A percentile compares a stretch with the other conserved stretches of the same genome.
These are phyloP conservation scores for Rhodotorula sp. DNA, from an alignment of 1,284 basidiomycete species.

Conservation along the genomic window DNA sequence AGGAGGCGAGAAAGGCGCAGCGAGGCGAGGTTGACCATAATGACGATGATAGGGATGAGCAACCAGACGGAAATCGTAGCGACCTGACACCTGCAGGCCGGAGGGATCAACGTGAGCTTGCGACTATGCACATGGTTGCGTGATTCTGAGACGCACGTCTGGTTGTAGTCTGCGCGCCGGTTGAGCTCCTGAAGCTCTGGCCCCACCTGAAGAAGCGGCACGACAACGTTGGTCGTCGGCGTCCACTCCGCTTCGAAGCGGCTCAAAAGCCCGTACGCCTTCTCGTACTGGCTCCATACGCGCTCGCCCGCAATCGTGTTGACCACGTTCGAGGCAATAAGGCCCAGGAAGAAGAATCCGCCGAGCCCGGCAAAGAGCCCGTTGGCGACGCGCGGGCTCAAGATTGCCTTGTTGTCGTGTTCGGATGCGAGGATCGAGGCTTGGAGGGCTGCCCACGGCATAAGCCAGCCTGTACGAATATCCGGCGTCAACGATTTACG, in stretches of 20 bases:
- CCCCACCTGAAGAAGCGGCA: background rate
- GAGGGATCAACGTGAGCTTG: background rate
- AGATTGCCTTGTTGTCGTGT: background rate
- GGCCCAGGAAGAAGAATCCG: constrained; percentile 9
- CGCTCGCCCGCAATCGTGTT: background rate
- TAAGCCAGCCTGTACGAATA: background rate
- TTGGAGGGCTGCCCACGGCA: constrained; percentile 10
- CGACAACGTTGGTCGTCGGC: background rate
- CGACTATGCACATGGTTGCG: background rate
- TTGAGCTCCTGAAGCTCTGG: background rate
- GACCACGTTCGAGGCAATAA: background rate
- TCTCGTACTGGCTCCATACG: background rate
- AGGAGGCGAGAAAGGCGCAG: constrained; percentile 7
- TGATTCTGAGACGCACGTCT: background rate
- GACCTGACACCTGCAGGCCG: constrained; percentile 1
- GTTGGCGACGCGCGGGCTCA: constrained; percentile 2
- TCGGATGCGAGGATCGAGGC: constrained; percentile 8
- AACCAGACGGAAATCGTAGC: background rate
- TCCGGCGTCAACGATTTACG: background rate
- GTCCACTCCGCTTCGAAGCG: background rate
- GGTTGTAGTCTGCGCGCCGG: background rate
- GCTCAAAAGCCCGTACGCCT: background rate
- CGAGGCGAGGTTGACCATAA: background rate
- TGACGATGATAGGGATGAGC: background rate
- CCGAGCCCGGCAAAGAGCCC: constrained; percentile 12